A percentile compares a stretch with the other conserved stretches of the same genome.
Evolutionary conservation across 176 grass and related monocot species (phyloP).

Genomic region (Oryza rufipogon): DNA sequence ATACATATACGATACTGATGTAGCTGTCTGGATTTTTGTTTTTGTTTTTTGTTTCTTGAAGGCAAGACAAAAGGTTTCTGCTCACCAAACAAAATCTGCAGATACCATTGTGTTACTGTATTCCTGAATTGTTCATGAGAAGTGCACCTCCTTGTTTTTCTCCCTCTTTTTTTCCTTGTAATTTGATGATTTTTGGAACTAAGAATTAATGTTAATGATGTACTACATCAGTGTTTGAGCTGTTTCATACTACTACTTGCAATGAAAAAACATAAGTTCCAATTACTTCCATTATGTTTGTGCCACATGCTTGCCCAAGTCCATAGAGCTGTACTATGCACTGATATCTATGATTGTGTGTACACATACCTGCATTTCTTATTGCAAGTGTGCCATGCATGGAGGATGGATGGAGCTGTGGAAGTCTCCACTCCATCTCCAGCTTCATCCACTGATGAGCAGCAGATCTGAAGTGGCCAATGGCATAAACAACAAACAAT

Average conservation of each 20-base stretch:
- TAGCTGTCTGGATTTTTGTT: conserved; percentile 28
- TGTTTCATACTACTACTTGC: conserved; percentile 31
- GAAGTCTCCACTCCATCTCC: conserved; percentile 32
- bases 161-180: conserved; percentile 16
- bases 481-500: conserved; percentile 45
- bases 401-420: conserved; percentile 17
- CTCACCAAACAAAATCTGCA: neutral
- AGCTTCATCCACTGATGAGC: conserved; percentile 8
- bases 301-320: conserved; percentile 34
- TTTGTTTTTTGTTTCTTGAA: neutral
- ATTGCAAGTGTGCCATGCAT: conserved; percentile 46
- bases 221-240: conserved; percentile 24
- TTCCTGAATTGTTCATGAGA: conserved; percentile 37
- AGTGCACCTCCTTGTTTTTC: neutral
- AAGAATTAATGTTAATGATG: neutral
- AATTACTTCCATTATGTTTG: conserved; percentile 29
- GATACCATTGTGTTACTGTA: conserved; percentile 11
- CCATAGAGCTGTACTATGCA: conserved; percentile 38
- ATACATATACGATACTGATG: neutral
- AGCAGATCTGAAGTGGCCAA: conserved; percentile 52
- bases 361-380: conserved; percentile 15
- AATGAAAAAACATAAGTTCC: conserved; percentile 20
- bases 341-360: conserved; percentile 22
- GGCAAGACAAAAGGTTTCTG: conserved; percentile 28
- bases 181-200: neutral